These are phyloP conservation scores for Leccinum pachyderme DNA, from an alignment of 1,284 basidiomycete genomes.

Conservation along the genomic window DNA sequence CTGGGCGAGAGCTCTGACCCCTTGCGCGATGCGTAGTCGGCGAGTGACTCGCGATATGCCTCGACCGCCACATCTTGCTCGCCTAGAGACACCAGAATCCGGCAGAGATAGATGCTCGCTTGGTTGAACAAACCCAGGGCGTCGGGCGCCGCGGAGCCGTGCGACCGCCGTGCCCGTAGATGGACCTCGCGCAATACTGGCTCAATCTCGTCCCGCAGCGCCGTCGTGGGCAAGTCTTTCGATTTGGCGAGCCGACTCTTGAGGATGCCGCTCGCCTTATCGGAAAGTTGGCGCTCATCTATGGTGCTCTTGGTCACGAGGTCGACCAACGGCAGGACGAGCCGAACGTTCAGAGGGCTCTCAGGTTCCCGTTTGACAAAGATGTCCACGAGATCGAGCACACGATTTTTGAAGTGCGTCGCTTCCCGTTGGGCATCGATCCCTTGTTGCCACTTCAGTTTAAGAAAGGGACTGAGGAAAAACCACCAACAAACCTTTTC, in stretches of 20 bases:
- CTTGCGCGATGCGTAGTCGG: conserved; percentile 82
- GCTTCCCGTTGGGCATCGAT: conserved; percentile 76
- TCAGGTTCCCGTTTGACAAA: conserved; percentile 77
- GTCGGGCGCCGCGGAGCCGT: conserved; percentile 65
- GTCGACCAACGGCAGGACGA: conserved; percentile 77
- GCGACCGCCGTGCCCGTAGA: conserved; percentile 65
- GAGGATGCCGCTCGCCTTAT: conserved; percentile 82
- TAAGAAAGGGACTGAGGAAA: neutral
- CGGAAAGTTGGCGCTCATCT: conserved; percentile 83
- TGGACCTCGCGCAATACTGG: conserved; percentile 71
- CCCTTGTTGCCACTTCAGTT: conserved; percentile 29
- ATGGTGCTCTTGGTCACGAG: conserved; percentile 63
- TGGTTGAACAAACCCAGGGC: conserved; percentile 62
- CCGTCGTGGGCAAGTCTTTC: conserved; percentile 59
- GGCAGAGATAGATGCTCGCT: conserved; percentile 73
- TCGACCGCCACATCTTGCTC: conserved; percentile 46
- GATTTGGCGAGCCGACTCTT: conserved; percentile 72
- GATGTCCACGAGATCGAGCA: conserved; percentile 88
- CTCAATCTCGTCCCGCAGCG: conserved; percentile 34
- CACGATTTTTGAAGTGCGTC: conserved; percentile 91
- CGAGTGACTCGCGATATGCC: conserved; percentile 67
- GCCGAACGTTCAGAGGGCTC: conserved; percentile 62
- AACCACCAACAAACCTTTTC: conserved; percentile 52
- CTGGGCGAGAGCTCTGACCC: conserved; percentile 69
- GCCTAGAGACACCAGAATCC: conserved; percentile 49